Evolutionary conservation across 2,329 filamentous ascomycete species (phyloP), one percentile per base, ranked within the genome.

Genomic region (Fusarium brevicatenulatum): DNA sequence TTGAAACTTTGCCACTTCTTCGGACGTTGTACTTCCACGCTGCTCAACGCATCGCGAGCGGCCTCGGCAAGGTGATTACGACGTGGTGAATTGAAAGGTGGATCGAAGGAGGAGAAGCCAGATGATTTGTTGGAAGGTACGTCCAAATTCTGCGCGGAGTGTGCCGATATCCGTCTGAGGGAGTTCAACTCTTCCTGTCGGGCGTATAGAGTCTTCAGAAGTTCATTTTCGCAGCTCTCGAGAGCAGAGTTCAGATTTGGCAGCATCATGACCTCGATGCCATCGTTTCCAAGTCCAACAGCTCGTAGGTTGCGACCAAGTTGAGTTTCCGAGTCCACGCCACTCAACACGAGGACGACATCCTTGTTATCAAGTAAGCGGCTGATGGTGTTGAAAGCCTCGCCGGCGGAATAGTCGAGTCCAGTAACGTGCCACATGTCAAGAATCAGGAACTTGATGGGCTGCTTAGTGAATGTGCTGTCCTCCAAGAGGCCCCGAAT

Each of bases 391-490:
- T 93, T 95, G 80, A 99, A 98, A 0, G 94, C 96, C 81, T 99
- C 96, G 2, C 95, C 95, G 2, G 96, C 95, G 1, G 95, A 98
- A 80, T 97, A 99, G 82, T 99, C 96, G 28, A 98, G 89, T 12
- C 95, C 96, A 19, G 92, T 95, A 46, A 99, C 96, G 71, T 96
- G 92, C 72, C 90, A 91, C 76, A 99, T 88, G 79, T 99, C 96
- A 43, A 99, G 86, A 23, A 99, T 90, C 46, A 99, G 86, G 80
- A 95, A 99, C 73, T 94, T 92, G 79, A 98, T 96, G 1, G 95
- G 95, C 58, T 91, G 89, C 72, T 90, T 85, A 32, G 86, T 85
- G 79, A 98, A 98, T 5, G 91, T 89, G 69, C 95, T 91, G 36
- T 97, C 94, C 34, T 95, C 91, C 52, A 98, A 91, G 37, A 98